Conservation (phyloP, 306 rosid genomes). For the Prunus mira region DNA sequence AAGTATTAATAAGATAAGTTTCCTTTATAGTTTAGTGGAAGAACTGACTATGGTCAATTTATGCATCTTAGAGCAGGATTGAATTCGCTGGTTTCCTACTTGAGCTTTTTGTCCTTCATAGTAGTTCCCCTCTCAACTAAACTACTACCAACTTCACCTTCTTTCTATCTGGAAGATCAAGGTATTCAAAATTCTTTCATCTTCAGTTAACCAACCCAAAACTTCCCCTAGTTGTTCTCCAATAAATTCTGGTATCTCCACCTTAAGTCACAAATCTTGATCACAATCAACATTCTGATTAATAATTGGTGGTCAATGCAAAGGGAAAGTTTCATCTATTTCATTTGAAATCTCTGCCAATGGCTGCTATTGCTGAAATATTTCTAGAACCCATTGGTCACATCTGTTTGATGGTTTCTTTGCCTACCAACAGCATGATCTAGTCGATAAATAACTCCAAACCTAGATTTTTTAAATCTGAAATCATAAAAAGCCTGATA, state of each 20-base stretch:
- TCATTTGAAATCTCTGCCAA: background rate
- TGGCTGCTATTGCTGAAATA: background rate
- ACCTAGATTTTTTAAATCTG: background rate
- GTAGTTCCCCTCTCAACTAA: background rate
- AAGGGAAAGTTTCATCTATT: background rate
- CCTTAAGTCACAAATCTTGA: background rate
- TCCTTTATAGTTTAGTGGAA: too few relatives aligned
- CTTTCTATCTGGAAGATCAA: background rate
- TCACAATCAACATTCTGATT: background rate
- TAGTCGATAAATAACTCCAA: background rate
- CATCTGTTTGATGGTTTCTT: background rate
- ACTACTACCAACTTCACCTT: background rate
- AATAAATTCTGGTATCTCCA: background rate
- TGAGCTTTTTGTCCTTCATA: background rate
- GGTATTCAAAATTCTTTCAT: background rate
- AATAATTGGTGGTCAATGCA: background rate
- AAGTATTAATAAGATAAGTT: too few relatives aligned
- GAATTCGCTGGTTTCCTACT: background rate
- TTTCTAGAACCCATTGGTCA: background rate
- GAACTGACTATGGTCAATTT: too few relatives aligned
- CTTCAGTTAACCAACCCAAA: background rate
- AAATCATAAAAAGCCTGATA: background rate
- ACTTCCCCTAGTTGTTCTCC: background rate
- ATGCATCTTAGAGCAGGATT: background rate
- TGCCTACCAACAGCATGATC: background rate